phyloP scores from a whole-genome alignment of 495 filamentous ascomycete genomes.

The Extremus antarcticus region DNA sequence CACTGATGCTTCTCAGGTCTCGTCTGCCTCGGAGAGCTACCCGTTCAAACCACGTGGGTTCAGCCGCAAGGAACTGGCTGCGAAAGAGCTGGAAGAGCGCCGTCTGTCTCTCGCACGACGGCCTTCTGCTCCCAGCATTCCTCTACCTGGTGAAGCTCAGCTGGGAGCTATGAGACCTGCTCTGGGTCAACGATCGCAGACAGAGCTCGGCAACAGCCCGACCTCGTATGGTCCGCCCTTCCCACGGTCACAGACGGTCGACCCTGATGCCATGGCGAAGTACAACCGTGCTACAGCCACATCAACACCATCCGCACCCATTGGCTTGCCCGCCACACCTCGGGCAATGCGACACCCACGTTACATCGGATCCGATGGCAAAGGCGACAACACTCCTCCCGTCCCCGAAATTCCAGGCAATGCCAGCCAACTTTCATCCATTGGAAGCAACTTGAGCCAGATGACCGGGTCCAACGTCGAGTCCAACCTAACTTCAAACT shows the following conservation, averaged over 20 bases:
- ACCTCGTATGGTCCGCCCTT: conserved; percentile 20
- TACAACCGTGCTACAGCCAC: conserved; percentile 19
- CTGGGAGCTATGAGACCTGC: conserved; percentile 22
- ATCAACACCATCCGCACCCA: conserved; percentile 25
- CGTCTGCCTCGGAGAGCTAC: neutral
- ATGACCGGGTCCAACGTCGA: neutral
- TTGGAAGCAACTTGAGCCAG: conserved; percentile 2
- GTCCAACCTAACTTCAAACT: neutral
- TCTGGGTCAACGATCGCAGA: conserved; percentile 24
- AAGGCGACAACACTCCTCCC: conserved; percentile 45
- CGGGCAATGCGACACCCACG: conserved; percentile 73
- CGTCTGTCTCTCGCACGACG: conserved; percentile 70
- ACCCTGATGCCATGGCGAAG: conserved; percentile 20
- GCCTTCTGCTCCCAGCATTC: conserved; percentile 67
- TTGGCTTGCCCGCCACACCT: conserved; percentile 75
- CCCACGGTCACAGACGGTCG: conserved; percentile 18
- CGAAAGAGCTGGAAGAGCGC: conserved; percentile 76
- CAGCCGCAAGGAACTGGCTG: conserved; percentile 57
- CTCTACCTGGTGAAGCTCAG: conserved; percentile 57
- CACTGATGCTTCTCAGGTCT: conserved; percentile 5
- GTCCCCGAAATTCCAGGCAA: conserved; percentile 56
- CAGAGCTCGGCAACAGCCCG: conserved; percentile 29
- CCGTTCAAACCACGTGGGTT: conserved; percentile 5
- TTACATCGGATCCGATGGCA: conserved; percentile 42
- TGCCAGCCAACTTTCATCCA: conserved; percentile 22